These are phyloP conservation scores for Tuber melanosporum DNA, from an alignment of 495 filamentous ascomycete species.

Conservation along the genomic window DNA sequence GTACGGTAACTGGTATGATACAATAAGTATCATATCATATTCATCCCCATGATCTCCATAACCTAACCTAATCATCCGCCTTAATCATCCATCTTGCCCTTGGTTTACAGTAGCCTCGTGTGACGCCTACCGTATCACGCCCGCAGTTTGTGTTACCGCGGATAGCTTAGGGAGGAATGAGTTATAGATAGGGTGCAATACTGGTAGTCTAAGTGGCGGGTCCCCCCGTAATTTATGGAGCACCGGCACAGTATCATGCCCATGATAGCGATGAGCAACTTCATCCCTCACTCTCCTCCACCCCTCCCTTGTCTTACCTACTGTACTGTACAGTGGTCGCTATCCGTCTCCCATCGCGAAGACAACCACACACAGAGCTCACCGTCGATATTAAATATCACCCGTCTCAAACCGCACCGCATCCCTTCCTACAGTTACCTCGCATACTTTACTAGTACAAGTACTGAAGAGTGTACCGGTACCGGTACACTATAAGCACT, in stretches of 20 bases:
- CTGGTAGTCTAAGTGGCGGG: neutral
- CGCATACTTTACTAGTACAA: neutral
- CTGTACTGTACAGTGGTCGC: too few species aligned
- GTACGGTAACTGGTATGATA: too few species aligned
- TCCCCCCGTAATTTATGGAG: neutral
- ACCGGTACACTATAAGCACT: neutral
- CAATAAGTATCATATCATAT: too few species aligned
- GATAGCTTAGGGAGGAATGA: neutral
- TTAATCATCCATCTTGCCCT: neutral
- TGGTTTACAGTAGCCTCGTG: neutral
- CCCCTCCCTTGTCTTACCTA: neutral
- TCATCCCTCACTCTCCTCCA: neutral
- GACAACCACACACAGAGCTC: neutral
- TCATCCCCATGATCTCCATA: neutral
- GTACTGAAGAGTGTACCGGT: neutral
- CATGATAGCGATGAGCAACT: neutral
- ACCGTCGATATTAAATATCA: neutral
- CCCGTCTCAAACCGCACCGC: neutral
- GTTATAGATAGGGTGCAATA: neutral
- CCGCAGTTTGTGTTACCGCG: neutral
- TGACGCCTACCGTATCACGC: neutral
- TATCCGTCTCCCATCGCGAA: neutral
- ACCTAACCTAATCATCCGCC: neutral
- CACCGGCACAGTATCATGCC: neutral
- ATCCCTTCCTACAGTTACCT: neutral